Evolutionary conservation across 768 basidiomycete genomes (phyloP), one percentile per base, ranked within the genome.

Genomic region (Amanita subjunquillea): DNA sequence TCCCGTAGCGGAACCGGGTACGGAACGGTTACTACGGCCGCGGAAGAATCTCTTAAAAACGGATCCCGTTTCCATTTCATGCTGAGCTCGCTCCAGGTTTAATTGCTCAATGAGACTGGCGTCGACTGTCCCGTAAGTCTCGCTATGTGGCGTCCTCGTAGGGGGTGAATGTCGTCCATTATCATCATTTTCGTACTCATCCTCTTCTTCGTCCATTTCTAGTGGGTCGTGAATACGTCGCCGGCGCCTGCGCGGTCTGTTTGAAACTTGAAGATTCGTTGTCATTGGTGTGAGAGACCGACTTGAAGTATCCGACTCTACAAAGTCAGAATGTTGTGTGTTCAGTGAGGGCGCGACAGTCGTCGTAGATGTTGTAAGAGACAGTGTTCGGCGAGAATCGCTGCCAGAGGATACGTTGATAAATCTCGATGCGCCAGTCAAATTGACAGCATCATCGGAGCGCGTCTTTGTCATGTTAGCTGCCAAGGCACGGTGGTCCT

Each of bases 101-200:
- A 49, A 37, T 52, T 69, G 68, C 58, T 80, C 78, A 55, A 82
- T 73, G 23, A 68, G 69, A 45, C 71, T 75, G 0, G 79, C 72
- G 56, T 83, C 78, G 43, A 83, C 67, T 5, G 80, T 72, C 3
- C 76, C 75, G 55, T 81, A 85, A 2, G 79, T 74, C 63, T 85
- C 83, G 25, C 74, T 73, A 58, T 85, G 80, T 17, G 82, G 78
- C 6, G 82, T 83, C 25, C 79, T 76, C 17, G 69, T 58, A 12
- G 74, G 73, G 0, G 65, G 54, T 57, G 62, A 15, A 56, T 57
- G 39, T 58, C 60, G 27, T 59, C 61, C 32, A 59, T 45, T 30
- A 23, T 70, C 67, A 22, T 70, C 66, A 23, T 68, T 67, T 30
- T 71, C 70, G 41, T 65, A 65, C 9, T 63, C 66, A 15, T 61